phyloP scores from a whole-genome alignment of 2,329 filamentous ascomycete genomes.

The Falciphora oryzae region DNA sequence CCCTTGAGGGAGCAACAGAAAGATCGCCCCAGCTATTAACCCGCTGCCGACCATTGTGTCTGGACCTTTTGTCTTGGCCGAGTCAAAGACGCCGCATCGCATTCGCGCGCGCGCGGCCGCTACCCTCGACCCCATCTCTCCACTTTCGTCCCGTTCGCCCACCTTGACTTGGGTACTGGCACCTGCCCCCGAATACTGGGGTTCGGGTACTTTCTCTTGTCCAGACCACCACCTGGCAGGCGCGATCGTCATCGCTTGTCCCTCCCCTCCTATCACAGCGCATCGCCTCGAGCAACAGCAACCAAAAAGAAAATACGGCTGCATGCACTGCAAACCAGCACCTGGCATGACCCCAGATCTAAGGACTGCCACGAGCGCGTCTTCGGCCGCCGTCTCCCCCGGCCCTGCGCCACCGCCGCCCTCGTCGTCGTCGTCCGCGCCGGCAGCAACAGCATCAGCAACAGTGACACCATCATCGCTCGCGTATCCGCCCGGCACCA shows the following conservation, averaged over 20 bases:
- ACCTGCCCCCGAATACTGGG: slow-evolving; percentile 1
- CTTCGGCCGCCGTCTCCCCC: no score
- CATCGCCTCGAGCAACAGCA: neutral
- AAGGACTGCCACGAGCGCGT: no score
- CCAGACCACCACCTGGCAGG: slow-evolving; percentile 6
- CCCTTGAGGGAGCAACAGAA: neutral
- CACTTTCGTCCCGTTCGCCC: slow-evolving; percentile 5
- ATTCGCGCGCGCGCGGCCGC: no score
- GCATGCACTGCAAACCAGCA: slow-evolving; percentile 29
- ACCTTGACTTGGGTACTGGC: neutral
- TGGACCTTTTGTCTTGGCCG: slow-evolving; percentile 1
- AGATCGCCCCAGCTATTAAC: no score
- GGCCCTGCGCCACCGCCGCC: neutral
- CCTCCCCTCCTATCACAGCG: slow-evolving; percentile 1
- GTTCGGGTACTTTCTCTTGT: slow-evolving; percentile 1
- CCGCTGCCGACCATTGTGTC: neutral
- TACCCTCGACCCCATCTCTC: slow-evolving; percentile 2
- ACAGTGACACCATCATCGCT: no score
- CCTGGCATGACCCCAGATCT: slow-evolving; percentile 18
- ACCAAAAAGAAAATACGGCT: slow-evolving; percentile 3
- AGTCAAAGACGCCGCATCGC: slow-evolving; percentile 1
- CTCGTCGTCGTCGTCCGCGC: slow-evolving; percentile 2
- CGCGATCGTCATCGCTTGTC: slow-evolving; percentile 21
- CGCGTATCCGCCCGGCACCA: no score
- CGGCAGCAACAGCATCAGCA: neutral